phyloP scores from a whole-genome alignment of 1,284 basidiomycete genomes.

The Serendipita sp. region DNA sequence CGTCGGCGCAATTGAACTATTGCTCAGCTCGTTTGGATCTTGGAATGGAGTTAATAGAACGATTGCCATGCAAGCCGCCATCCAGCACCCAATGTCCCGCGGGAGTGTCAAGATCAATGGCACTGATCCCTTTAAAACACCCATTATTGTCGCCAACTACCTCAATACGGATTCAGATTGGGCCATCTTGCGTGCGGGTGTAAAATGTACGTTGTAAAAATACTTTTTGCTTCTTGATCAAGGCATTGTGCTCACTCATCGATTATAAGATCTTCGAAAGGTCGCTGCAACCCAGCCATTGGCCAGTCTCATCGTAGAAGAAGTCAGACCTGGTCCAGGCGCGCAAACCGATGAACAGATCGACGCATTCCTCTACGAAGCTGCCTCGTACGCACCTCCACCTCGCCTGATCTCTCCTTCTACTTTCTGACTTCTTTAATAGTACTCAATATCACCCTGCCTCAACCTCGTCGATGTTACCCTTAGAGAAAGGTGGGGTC shows the following conservation, averaged over 20 bases:
- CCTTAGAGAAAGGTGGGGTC: slow-evolving; percentile 40
- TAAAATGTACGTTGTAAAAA: neutral
- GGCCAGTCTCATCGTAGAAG: slow-evolving; percentile 22
- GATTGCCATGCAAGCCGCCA: neutral
- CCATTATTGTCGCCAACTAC: slow-evolving; percentile 33
- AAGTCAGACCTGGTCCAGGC: slow-evolving; percentile 28
- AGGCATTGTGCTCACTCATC: neutral
- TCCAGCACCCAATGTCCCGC: slow-evolving; percentile 12
- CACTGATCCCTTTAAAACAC: slow-evolving; percentile 27
- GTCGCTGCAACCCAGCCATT: slow-evolving; percentile 30
- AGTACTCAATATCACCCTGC: slow-evolving; percentile 4
- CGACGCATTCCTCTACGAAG: slow-evolving; percentile 28
- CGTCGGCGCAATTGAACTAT: neutral
- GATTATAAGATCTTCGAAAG: slow-evolving; percentile 18
- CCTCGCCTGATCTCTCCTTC: neutral
- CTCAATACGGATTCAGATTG: slow-evolving; percentile 20
- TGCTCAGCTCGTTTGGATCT: slow-evolving; percentile 2
- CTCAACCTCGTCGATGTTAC: slow-evolving; percentile 41
- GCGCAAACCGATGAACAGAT: slow-evolving; percentile 32
- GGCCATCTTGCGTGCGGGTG: neutral
- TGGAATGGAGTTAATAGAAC: neutral
- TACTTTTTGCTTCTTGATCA: too few relatives aligned
- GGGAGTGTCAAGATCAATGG: slow-evolving; percentile 25
- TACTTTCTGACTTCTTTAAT: neutral
- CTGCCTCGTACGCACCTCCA: neutral